These are phyloP conservation scores for Tanacetum coccineum DNA, from an alignment of 129 eudicot genomes.

Conservation along the genomic window DNA sequence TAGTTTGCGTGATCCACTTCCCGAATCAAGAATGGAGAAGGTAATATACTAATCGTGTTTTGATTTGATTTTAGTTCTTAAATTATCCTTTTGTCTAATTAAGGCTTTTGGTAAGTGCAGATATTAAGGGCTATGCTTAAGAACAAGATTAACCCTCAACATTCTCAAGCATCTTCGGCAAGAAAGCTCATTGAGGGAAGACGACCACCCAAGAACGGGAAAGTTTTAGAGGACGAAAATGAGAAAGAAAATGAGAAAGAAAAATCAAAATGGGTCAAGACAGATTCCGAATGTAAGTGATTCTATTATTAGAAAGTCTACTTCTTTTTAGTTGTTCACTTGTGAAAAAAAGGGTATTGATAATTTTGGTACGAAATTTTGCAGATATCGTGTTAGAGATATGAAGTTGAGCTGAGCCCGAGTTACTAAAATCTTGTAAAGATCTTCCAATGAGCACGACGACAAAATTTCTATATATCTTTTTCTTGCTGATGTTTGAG, in stretches of 20 bases:
- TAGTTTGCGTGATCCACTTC: slow-evolving; percentile 70
- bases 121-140: slow-evolving; percentile 82
- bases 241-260: slow-evolving; percentile 40
- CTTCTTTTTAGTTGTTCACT: neutral
- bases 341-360: neutral
- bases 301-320: neutral
- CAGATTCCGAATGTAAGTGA: slow-evolving; percentile 93
- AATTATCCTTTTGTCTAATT: slow-evolving; percentile 2
- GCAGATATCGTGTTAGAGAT: slow-evolving; percentile 41
- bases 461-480: slow-evolving; percentile 18
- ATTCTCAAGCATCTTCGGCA: slow-evolving; percentile 44
- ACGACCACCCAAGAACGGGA: slow-evolving; percentile 33
- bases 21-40: slow-evolving; percentile 97
- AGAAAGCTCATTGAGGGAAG: slow-evolving; percentile 50
- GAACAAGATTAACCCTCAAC: slow-evolving; percentile 55
- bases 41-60: slow-evolving; percentile 23
- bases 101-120: slow-evolving; percentile 29
- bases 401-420: slow-evolving; percentile 15
- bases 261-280: slow-evolving; percentile 78
- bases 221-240: slow-evolving; percentile 38
- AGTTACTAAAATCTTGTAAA: slow-evolving; percentile 10
- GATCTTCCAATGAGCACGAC: slow-evolving; percentile 16
- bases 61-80: no score
- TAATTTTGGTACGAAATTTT: slow-evolving; percentile 12
- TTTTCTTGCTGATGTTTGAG: slow-evolving; percentile 37